phyloP scores from a whole-genome alignment of 495 filamentous ascomycete species.

The Daldinia decipiens region DNA sequence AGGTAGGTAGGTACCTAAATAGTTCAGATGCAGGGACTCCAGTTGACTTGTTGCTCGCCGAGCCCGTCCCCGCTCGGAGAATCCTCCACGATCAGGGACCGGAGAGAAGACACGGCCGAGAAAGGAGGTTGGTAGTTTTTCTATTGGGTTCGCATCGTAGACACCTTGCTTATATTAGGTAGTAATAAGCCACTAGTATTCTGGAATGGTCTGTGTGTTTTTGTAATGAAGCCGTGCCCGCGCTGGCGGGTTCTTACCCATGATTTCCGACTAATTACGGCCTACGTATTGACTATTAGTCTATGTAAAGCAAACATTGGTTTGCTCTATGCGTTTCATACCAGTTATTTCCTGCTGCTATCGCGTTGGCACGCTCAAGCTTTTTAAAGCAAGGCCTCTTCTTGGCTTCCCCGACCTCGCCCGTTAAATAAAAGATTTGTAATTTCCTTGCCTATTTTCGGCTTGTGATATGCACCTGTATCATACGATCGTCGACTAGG shows the following conservation, averaged over 20 bases:
- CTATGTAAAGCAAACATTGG: not conserved
- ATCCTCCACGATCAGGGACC: constrained; percentile 25
- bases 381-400: constrained; percentile 14
- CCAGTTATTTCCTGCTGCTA: not conserved
- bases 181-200: constrained; percentile 32
- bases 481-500: constrained; percentile 36
- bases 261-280: constrained; percentile 19
- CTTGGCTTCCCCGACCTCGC: constrained; percentile 15
- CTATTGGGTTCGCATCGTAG: constrained; percentile 32
- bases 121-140: constrained; percentile 42
- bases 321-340: not conserved
- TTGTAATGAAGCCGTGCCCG: constrained; percentile 29
- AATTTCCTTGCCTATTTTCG: constrained; percentile 14
- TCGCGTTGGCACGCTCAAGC: constrained; percentile 1
- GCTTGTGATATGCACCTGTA: not conserved
- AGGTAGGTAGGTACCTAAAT: too few relatives aligned
- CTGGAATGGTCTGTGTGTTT: constrained; percentile 34
- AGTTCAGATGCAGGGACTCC: constrained; percentile 3
- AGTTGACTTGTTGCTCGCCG: constrained; percentile 30
- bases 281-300: constrained; percentile 8
- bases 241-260: constrained; percentile 28
- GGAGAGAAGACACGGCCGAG: constrained; percentile 33
- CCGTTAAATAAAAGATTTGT: constrained; percentile 28
- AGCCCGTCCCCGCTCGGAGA: constrained; percentile 41
- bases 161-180: constrained; percentile 39